A percentile compares a stretch with the other conserved stretches of the same genome.
phyloP scores from a whole-genome alignment of 352 stramenopile species.

The Plasmopara viticola region DNA sequence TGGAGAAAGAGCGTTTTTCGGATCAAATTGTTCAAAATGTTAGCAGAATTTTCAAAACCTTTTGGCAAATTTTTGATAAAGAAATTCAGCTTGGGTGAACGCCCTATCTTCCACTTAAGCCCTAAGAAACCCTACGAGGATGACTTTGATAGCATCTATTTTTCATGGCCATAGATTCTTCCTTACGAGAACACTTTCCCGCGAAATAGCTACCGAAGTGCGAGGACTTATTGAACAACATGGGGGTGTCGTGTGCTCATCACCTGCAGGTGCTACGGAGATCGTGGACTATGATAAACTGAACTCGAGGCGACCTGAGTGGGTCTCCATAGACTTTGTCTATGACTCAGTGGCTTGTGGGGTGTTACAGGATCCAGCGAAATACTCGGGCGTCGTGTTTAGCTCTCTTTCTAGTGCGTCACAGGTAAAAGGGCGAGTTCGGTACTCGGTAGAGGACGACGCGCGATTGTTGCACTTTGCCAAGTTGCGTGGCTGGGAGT shows the following conservation, averaged over 20 bases:
- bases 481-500: constrained; percentile 18
- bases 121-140: constrained; percentile 11
- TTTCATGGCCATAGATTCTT: constrained; percentile 37
- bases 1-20: no score
- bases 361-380: constrained; percentile 18
- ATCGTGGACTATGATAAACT: constrained; percentile 38
- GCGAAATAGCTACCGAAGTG: constrained; percentile 13
- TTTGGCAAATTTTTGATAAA: no score
- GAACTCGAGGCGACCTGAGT: constrained; percentile 17
- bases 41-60: no score
- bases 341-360: constrained; percentile 34
- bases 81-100: not conserved
- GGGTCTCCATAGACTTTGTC: constrained; percentile 43
- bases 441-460: constrained; percentile 36
- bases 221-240: constrained; percentile 27
- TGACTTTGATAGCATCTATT: constrained; percentile 5
- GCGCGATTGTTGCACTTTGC: constrained; percentile 41
- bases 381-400: constrained; percentile 33
- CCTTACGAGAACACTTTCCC: constrained; percentile 21
- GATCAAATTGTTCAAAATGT: no score
- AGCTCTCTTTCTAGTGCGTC: not conserved
- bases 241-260: constrained; percentile 24
- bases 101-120: constrained; percentile 7
- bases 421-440: not conserved
- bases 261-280: constrained; percentile 17